A percentile compares a stretch with the other conserved stretches of the same genome.
Evolutionary conservation across 2,329 filamentous ascomycete species (phyloP).

Genomic region (Aureobasidium sp.): DNA sequence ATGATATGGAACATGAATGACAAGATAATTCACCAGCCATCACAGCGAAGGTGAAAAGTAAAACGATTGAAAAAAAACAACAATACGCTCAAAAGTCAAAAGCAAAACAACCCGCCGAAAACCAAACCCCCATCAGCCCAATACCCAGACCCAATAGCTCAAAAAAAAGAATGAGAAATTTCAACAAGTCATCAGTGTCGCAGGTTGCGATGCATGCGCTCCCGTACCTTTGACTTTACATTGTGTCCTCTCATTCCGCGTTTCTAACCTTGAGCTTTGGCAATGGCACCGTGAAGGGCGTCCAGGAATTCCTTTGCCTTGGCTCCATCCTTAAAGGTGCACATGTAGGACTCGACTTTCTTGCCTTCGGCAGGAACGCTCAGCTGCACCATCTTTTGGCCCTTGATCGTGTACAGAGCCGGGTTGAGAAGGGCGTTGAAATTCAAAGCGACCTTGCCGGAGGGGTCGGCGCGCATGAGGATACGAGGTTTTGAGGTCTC

Average conservation of each 20-base stretch:
- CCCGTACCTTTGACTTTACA: background rate
- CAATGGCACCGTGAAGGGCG: conserved; percentile 42
- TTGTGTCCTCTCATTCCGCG: background rate
- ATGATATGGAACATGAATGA: too few species aligned
- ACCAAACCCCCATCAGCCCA: background rate
- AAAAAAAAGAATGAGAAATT: background rate
- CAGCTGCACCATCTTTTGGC: conserved; percentile 42
- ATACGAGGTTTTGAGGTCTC: conserved; percentile 60
- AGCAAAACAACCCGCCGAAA: background rate
- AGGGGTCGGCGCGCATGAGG: conserved; percentile 66
- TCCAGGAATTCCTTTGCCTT: conserved; percentile 44
- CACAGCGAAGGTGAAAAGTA: too few species aligned
- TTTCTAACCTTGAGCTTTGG: conserved; percentile 6
- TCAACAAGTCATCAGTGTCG: background rate
- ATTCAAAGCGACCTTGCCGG: conserved; percentile 69
- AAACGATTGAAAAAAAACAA: too few species aligned
- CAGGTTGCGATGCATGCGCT: background rate
- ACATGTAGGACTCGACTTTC: conserved; percentile 60
- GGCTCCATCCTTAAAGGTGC: conserved; percentile 58
- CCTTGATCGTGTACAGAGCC: conserved; percentile 45
- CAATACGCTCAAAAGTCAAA: background rate
- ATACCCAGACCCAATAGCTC: too few species aligned
- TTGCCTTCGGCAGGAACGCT: conserved; percentile 48
- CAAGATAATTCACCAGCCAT: too few species aligned
- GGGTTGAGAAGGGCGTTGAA: conserved; percentile 49